These are phyloP conservation scores for Aspergillus tamarii DNA, from an alignment of 2,329 filamentous ascomycete genomes.

Conservation along the genomic window DNA sequence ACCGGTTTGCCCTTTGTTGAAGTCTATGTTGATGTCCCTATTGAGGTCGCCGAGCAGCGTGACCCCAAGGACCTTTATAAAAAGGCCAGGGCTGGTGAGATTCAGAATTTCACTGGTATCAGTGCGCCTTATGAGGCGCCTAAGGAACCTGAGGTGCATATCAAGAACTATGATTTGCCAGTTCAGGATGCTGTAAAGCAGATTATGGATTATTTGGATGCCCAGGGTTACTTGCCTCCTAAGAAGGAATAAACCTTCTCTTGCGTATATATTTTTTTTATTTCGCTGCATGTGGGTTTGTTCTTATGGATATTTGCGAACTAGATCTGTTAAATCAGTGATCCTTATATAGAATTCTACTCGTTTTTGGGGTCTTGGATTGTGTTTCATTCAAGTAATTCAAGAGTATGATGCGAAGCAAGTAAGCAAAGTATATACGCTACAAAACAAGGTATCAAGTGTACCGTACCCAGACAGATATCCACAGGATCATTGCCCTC, in stretches of 20 bases:
- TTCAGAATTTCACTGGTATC: constrained; percentile 97
- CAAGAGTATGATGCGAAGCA: constrained; percentile 1
- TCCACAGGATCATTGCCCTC: constrained; percentile 10
- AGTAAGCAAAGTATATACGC: constrained; percentile 19
- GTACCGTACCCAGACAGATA: constrained; percentile 4
- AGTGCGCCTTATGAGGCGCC: constrained; percentile 94
- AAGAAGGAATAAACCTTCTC: constrained; percentile 38
- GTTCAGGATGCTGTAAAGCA: constrained; percentile 87
- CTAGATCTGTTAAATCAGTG: background rate
- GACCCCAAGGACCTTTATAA: constrained; percentile 98
- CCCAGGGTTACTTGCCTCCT: constrained; percentile 63
- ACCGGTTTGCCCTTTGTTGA: constrained; percentile 83
- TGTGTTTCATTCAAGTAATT: background rate
- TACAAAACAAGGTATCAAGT: constrained; percentile 19
- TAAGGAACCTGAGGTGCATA: constrained; percentile 80
- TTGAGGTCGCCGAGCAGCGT: constrained; percentile 89
- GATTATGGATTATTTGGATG: constrained; percentile 78
- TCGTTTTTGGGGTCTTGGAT: background rate
- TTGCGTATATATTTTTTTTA: background rate
- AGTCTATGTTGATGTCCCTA: constrained; percentile 87
- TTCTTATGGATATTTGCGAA: background rate
- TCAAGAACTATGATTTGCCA: constrained; percentile 77
- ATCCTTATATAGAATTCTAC: constrained; percentile 9
- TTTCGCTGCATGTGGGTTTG: background rate
- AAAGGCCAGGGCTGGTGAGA: constrained; percentile 89